Conservation (phyloP, 441 rosid genomes). For the Gossypium trilobum region DNA sequence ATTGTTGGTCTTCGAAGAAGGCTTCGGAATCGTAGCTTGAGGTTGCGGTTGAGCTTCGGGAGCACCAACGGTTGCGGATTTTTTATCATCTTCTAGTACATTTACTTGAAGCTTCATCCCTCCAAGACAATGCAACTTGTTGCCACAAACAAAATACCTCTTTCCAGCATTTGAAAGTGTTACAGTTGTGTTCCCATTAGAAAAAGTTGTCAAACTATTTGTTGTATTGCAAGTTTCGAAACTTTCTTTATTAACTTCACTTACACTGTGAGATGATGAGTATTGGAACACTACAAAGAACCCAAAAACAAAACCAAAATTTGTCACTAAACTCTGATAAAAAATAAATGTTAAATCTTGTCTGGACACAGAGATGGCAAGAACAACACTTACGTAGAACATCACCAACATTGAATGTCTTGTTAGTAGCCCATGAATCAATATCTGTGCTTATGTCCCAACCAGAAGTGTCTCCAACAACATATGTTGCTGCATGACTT, state of each 20-base stretch:
- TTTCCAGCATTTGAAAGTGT: constrained; percentile 46
- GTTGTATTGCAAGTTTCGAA: constrained; percentile 52
- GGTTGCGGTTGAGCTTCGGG: constrained; percentile 44
- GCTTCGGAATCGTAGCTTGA: constrained; percentile 20
- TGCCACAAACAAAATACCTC: constrained; percentile 52
- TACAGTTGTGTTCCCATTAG: constrained; percentile 69
- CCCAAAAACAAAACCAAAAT: background rate
- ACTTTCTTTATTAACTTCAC: constrained; percentile 43
- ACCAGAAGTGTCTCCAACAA: constrained; percentile 74
- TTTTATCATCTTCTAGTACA: constrained; percentile 27
- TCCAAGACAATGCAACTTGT: constrained; percentile 60
- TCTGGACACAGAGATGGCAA: background rate
- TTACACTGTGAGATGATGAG: constrained; percentile 45
- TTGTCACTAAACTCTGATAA: background rate
- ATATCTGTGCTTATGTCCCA: constrained; percentile 86
- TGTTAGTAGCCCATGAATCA: constrained; percentile 51
- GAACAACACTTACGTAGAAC: constrained; percentile 35
- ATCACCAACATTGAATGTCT: constrained; percentile 65
- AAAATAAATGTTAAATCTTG: background rate
- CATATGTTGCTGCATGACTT: constrained; percentile 46
- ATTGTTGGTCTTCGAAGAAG: background rate
- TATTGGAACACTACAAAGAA: constrained; percentile 48
- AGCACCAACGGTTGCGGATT: constrained; percentile 38
- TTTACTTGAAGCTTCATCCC: constrained; percentile 72
- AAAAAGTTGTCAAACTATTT: constrained; percentile 31